Conservation (phyloP, 176 grass and related monocot genomes). For the Echinochloa phyllopogon region DNA sequence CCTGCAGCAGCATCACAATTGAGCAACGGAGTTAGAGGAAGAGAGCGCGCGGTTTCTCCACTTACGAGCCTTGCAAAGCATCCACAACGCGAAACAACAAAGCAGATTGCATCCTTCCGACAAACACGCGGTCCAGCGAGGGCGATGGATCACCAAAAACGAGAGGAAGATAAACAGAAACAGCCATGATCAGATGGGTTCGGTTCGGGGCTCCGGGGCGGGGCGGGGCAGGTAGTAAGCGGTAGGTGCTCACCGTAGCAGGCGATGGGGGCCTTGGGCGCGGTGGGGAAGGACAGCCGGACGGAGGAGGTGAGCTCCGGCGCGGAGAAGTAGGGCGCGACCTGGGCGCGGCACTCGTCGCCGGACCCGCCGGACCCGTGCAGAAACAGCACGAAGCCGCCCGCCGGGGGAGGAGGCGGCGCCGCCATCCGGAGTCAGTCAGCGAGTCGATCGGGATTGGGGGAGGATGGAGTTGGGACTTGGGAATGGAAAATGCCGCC, state of each 20-base stretch:
- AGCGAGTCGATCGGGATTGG: neutral
- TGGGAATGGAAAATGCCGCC: neutral
- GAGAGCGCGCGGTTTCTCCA: neutral
- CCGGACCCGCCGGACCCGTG: constrained; percentile 59
- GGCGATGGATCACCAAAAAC: too few species aligned
- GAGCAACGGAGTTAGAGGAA: neutral
- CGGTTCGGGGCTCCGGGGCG: neutral
- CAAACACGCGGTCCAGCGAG: neutral
- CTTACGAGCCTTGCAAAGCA: neutral
- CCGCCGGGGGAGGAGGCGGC: neutral
- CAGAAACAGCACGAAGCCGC: constrained; percentile 59
- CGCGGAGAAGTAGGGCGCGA: constrained; percentile 53
- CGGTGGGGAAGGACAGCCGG: constrained; percentile 64
- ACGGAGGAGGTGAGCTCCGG: constrained; percentile 37
- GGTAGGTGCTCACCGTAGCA: constrained; percentile 45
- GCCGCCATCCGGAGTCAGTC: neutral
- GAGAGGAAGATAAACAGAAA: neutral
- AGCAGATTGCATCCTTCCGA: neutral
- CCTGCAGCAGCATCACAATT: constrained; percentile 31
- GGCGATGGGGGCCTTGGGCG: constrained; percentile 34
- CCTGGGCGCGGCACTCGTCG: constrained; percentile 40
- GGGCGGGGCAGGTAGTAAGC: neutral
- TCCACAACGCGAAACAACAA: neutral
- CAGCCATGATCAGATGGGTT: neutral
- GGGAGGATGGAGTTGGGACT: neutral